Base-by-base conservation (phyloP, 192 early-diverging fungal genomes). In the Chytriomyces confervae region DNA sequence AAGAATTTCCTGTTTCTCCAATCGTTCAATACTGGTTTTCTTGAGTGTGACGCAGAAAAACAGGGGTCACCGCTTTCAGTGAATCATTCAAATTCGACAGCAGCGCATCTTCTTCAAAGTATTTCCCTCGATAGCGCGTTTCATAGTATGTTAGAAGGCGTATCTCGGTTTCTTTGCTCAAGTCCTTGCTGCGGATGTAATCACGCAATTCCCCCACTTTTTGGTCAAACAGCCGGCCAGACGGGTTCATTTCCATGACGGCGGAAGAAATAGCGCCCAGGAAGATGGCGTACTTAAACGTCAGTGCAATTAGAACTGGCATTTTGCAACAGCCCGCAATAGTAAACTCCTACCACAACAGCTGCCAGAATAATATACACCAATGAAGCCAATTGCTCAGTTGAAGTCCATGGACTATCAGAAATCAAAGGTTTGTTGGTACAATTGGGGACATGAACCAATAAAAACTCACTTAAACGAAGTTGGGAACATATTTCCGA, bases 131-230 rank as follows among this genome's bases (percentile, higher is more conserved):
- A 24, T 79, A 79, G 18, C 78, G 78, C n/a, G 72, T 84, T 64
- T 85, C 81, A 74, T 72, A 84, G 61, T 43, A 84, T 51, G 61
- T 69, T 81, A 75, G 79, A 4, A 11, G 73, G 43, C 27, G 44
- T 18, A 23, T 29, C 57, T n/a, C 84, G 16, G 71, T 70, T 61
- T 66, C 85, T 85, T 76, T 61, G 60, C 60, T 67, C 8, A 66
- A 51, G 48, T 76, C 67, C 24, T 64, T 65, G 49, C 82, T 81
- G 2, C 47, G 69, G 64, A 86, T 78, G 70, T 87, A 85, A 53
- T 80, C 79, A 8, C 29, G 68, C 13, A 80, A 49, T 50, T 80
- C 79, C 7, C 81, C 79, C 62, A 80, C 27, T 62, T 80, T 80
- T 50, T 80, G 62, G 23, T 75, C 29, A 27, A 81, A 79, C 0